A percentile compares a stretch with the other conserved stretches of the same genome.
Conservation (phyloP, 2,329 filamentous ascomycete genomes). For the Venturia effusa region DNA sequence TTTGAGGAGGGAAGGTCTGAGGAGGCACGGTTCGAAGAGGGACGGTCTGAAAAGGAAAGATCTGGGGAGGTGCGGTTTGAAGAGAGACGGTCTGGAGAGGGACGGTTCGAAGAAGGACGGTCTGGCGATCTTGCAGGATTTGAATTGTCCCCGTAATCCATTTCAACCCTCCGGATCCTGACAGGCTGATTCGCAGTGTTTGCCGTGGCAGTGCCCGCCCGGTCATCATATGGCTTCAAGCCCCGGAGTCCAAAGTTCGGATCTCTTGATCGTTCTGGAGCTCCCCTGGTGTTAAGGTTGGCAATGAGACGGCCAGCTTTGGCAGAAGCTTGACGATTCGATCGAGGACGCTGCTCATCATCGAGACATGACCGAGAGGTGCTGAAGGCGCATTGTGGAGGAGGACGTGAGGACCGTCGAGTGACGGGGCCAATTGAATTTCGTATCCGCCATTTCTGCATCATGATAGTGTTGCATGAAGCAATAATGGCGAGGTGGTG, state of each 20-base stretch:
- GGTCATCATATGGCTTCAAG: background rate
- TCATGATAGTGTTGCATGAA: background rate
- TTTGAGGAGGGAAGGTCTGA: background rate
- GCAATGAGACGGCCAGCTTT: constrained; percentile 5
- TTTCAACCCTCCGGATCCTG: background rate
- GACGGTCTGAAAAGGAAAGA: background rate
- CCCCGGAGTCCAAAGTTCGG: background rate
- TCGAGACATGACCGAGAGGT: background rate
- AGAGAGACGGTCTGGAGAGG: background rate
- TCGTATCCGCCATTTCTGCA: constrained; percentile 6
- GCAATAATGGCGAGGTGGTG: constrained; percentile 1
- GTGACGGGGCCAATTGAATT: background rate
- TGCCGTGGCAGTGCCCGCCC: background rate
- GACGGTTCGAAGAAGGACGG: background rate
- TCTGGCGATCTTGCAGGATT: background rate
- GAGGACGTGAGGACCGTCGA: background rate
- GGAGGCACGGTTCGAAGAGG: background rate
- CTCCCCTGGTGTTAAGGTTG: background rate
- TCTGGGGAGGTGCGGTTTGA: too few species aligned
- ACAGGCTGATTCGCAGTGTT: background rate
- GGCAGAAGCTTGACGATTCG: constrained; percentile 3
- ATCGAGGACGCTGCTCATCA: background rate
- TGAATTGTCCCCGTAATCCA: too few species aligned
- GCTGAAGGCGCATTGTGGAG: background rate
- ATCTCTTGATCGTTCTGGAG: background rate